A percentile compares a stretch with the other conserved stretches of the same genome.
These are phyloP conservation scores for Sugiyamaella neomexicana DNA, from an alignment of 1,139 yeast species.

Conservation along the genomic window DNA sequence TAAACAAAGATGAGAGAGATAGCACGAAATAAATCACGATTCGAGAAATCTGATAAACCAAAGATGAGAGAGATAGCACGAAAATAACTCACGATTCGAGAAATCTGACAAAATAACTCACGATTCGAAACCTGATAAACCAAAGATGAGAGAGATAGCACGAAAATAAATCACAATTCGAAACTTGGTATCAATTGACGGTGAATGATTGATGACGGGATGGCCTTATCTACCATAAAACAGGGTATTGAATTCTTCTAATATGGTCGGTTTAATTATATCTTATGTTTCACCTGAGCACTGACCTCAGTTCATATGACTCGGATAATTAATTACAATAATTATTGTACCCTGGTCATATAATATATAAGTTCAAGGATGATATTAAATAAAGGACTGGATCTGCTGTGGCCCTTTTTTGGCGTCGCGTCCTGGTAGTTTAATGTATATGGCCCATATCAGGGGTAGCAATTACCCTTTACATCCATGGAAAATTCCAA, in stretches of 20 bases:
- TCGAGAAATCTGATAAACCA: too few relatives aligned
- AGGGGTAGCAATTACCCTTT: not conserved
- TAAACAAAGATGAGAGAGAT: too few relatives aligned
- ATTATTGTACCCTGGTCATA: not conserved
- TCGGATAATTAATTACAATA: not conserved
- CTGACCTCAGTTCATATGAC: not conserved
- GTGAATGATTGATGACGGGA: too few relatives aligned
- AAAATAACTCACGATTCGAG: too few relatives aligned
- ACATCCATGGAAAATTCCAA: not conserved
- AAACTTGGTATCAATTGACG: too few relatives aligned
- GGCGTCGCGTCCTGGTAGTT: not conserved
- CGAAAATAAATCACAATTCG: too few relatives aligned
- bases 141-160: too few relatives aligned
- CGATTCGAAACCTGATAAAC: too few relatives aligned
- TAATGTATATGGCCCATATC: not conserved
- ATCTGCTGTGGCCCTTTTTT: not conserved
- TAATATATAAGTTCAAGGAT: not conserved
- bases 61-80: too few relatives aligned
- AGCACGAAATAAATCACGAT: too few relatives aligned
- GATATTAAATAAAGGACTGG: not conserved
- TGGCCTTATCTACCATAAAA: not conserved
- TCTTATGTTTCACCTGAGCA: not conserved
- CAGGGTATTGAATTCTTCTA: not conserved
- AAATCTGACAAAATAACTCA: too few relatives aligned
- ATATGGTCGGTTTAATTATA: not conserved